Conservation (phyloP, 73 alveolate genomes). For the Tetrahymena thermophila region DNA sequence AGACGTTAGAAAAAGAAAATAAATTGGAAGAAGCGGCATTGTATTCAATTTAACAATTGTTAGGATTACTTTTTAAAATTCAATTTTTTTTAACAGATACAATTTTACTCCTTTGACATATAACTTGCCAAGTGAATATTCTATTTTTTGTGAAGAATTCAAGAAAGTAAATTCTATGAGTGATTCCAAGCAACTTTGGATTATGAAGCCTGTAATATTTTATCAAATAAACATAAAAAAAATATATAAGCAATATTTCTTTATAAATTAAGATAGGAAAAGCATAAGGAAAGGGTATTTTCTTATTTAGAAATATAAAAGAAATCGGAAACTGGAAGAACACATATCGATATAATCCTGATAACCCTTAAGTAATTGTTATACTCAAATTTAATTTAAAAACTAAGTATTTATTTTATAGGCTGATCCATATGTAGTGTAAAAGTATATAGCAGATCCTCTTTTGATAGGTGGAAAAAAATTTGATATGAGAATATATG, state of each 20-base stretch:
- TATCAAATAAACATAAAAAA: neutral
- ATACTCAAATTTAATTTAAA: too few relatives aligned
- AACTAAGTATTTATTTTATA: neutral
- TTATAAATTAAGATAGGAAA: constrained; percentile 59
- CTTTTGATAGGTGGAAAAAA: constrained; percentile 99
- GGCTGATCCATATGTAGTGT: constrained; percentile 50
- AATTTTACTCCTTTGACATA: constrained; percentile 95
- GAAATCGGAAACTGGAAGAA: constrained; percentile 92
- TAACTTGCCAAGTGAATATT: constrained; percentile 97
- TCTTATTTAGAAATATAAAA: constrained; percentile 91
- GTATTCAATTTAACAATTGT: constrained; percentile 24
- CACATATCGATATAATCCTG: constrained; percentile 94
- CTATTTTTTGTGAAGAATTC: constrained; percentile 99
- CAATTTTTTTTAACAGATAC: constrained; percentile 7
- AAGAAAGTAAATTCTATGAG: constrained; percentile 57
- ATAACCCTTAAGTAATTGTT: constrained; percentile 81
- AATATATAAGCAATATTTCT: neutral
- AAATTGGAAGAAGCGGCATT: constrained; percentile 86
- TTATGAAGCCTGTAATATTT: constrained; percentile 96
- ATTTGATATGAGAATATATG: constrained; percentile 98
- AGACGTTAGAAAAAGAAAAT: constrained; percentile 92
- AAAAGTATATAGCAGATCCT: constrained; percentile 94
- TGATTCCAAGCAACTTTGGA: constrained; percentile 94
- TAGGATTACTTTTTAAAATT: neutral
- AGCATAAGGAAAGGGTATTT: constrained; percentile 99